Percentiles rank a stretch among this genome's conserved stretches.
Evolutionary conservation across 108 stramenopile species (phyloP).

Genomic region (Stephanodiscus minutulus): DNA sequence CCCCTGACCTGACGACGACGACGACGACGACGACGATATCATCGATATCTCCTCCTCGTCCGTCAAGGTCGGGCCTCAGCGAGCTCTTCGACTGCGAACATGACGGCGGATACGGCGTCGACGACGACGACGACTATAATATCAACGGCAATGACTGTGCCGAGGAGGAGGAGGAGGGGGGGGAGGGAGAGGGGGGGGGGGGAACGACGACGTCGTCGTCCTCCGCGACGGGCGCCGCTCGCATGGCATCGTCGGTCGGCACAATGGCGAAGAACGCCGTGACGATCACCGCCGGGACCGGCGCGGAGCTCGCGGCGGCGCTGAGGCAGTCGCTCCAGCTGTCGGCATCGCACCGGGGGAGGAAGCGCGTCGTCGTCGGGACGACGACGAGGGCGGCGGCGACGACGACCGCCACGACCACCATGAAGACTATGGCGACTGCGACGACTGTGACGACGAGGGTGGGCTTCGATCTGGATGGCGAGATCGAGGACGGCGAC

Average conservation of each 20-base stretch:
- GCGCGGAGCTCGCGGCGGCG: slow-evolving; percentile 25
- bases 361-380: no score
- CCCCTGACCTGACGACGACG: background rate
- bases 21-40: background rate
- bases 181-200: no score
- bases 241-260: no score
- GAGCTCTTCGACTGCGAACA: slow-evolving; percentile 2
- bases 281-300: slow-evolving; percentile 22
- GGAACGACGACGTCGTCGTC: background rate
- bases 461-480: background rate
- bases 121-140: slow-evolving; percentile 2
- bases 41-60: no score
- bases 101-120: background rate
- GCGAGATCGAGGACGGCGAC: background rate
- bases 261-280: slow-evolving; percentile 5
- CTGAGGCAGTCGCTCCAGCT: background rate
- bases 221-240: no score
- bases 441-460: background rate
- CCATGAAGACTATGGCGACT: background rate
- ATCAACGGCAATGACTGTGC: background rate
- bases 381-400: background rate
- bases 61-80: slow-evolving; percentile 15
- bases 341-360: background rate
- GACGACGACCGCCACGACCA: background rate
- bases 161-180: background rate